Evolutionary conservation across 495 filamentous ascomycete species (phyloP), one percentile per base, ranked within the genome.

Genomic region (Neurospora tetraspora): DNA sequence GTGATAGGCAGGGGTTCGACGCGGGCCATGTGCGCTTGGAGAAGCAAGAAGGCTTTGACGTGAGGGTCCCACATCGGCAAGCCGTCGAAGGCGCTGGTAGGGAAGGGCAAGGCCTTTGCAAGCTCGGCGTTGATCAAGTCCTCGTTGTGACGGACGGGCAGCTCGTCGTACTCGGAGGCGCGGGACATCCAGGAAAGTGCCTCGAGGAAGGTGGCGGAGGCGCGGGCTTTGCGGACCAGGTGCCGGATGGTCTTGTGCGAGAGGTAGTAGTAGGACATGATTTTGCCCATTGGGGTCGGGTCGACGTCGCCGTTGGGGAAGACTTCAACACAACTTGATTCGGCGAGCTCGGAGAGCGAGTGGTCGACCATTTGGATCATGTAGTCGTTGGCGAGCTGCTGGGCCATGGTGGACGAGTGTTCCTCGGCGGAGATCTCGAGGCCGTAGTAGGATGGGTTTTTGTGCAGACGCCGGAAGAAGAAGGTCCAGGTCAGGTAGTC

Each of bases 401-500:
- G 94, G 1, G 96, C 94, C 18, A 89, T 85, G n/a, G 92, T 89
- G 11, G 91, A 92, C 79, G 94, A 97, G 79, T 98, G 94, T 73
- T 98, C 95, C 75, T 98, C 94, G 0, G 92, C 90, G 5, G 92
- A 92, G 65, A 99, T 97, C 75, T 98, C 92, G 4, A 99, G 89
- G 0, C 96, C 96, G 76, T 99, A 99, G 82, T 96, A 99, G 0
- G 94, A 97, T 14, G 96, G 96, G 75, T 99, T 99, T 84, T 99
- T 99, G 84, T 98, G 96, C 27, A 99, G 83, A 10, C 96, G 87
- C 0, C 96, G 91, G 87, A 98, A 99, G 86, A 99, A 98, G 85
- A 99, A 99, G 23, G 96, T 99, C 96, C 96, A 99, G 0, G 96
- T 98, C 42, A 99, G 83, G 78, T 99, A 99, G 79, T 99, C 96